Base-by-base conservation (phyloP, 495 filamentous ascomycete species). In the Parmelia sp. region DNA sequence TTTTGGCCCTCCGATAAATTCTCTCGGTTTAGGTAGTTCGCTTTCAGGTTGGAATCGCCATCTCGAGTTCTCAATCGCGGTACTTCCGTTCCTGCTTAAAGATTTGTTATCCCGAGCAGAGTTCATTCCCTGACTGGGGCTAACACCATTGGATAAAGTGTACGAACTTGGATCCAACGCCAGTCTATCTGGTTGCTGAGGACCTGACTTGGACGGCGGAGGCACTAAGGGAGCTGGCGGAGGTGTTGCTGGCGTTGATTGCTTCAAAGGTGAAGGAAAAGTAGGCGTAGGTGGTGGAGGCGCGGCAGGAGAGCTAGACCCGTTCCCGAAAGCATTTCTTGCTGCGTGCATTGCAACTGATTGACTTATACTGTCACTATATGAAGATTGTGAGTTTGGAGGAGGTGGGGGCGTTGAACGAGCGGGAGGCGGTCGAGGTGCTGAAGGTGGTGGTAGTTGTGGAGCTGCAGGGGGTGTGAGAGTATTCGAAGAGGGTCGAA, bases 21-120 rank as follows among this genome's bases (percentile, higher is more conserved):
- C 84, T 64, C 92, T 81, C 51, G 94, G 93, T 70, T 90, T 92
- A 3, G 94, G 92, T 25, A 98, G 78, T 66, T 90, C 80, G 40
- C 82, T 84, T 62, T 97, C 93, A 37, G 84, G 80, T 68, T 90
- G 85, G 73, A 97, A 98, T 69, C 87, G 90, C 86, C 90, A 98
- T 70, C 92, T 80, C 63, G 78, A 71, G 74, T 98, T 93, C 56
- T 95, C 84, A 53, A 98, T 85, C 4, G 79, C 76, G 58, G 86
- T 75, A 4, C 75, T 74, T 44, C 79, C 81, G 23, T 79, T 77
- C 44, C 74, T 66, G 39, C 74, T 73, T 36, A 74, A 69, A 25
- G 60, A 44, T 21, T 47, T 64, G 29, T 42, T 66, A 21, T 67
- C 61, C 31, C 47, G 55, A 36, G 64, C 56, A 57, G 58, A 45